Conservation (phyloP, 73 alveolate genomes). For the Symbiodinium natans region DNA sequence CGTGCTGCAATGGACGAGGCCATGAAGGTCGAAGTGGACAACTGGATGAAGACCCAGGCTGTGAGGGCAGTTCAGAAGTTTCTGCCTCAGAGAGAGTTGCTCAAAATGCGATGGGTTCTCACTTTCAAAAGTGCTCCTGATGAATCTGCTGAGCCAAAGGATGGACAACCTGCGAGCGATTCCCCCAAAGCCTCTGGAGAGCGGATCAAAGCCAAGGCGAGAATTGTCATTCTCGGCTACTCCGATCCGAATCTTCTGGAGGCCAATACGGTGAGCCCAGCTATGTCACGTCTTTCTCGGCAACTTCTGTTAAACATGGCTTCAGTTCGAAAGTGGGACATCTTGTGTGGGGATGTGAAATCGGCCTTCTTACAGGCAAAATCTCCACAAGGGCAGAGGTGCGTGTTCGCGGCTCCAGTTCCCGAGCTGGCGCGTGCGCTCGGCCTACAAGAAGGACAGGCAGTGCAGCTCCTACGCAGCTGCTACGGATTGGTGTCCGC, state of each 20-base stretch:
- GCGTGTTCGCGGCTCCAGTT: neutral
- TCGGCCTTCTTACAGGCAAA: constrained; percentile 2
- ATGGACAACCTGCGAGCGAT: neutral
- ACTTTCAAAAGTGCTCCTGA: neutral
- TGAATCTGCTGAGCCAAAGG: neutral
- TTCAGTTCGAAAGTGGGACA: neutral
- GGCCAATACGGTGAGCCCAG: neutral
- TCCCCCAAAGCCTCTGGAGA: too few species aligned
- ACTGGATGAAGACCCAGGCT: neutral
- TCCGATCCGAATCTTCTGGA: neutral
- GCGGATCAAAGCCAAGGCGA: neutral
- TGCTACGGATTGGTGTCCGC: constrained; percentile 4
- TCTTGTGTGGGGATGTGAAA: neutral
- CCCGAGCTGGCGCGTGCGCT: neutral
- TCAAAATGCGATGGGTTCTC: neutral
- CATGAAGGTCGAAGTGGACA: neutral
- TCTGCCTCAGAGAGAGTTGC: neutral
- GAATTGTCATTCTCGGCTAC: neutral
- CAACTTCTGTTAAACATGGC: neutral
- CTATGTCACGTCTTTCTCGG: neutral
- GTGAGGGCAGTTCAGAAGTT: neutral
- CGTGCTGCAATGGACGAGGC: neutral
- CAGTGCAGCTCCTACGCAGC: neutral
- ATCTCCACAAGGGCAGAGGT: neutral
- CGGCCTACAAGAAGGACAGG: too few species aligned